These are phyloP conservation scores for Cladosporium sp. DNA, from an alignment of 2,329 filamentous ascomycete genomes.

Conservation along the genomic window DNA sequence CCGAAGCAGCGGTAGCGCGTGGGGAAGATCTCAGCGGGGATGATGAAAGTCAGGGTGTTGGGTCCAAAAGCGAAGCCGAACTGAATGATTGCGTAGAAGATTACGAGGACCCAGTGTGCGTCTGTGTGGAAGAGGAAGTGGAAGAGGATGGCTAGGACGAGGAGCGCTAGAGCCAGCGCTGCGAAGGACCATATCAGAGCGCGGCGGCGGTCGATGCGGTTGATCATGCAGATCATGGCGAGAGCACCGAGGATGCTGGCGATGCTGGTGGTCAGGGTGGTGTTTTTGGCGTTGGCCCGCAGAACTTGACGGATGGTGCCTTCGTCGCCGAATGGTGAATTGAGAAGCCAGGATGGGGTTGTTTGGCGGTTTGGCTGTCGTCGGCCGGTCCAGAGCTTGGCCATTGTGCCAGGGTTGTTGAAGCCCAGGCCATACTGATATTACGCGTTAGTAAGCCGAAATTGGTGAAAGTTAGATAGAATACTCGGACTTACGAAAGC, in stretches of 20 bases:
- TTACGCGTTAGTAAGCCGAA: not conserved
- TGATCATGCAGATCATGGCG: conserved; percentile 42
- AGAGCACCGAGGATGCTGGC: conserved; percentile 46
- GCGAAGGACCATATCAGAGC: conserved; percentile 49
- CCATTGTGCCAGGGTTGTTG: conserved; percentile 25
- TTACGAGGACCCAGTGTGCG: conserved; percentile 37
- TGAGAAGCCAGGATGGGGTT: conserved; percentile 23
- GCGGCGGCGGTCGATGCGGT: conserved; percentile 43
- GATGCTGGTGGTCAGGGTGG: conserved; percentile 29
- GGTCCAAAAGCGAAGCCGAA: conserved; percentile 52
- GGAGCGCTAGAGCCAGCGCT: conserved; percentile 44
- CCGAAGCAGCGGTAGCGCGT: conserved; percentile 56
- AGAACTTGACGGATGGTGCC: conserved; percentile 23
- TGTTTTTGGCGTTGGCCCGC: conserved; percentile 24
- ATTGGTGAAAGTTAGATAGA: too few relatives aligned
- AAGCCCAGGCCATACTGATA: conserved; percentile 25
- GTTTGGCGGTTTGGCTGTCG: conserved; percentile 11
- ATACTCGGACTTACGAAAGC: conserved; percentile 20
- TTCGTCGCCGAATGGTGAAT: conserved; percentile 16
- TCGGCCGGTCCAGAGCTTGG: conserved; percentile 25
- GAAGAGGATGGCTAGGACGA: conserved; percentile 46
- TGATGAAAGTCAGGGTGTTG: conserved; percentile 32
- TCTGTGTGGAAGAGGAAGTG: conserved; percentile 38
- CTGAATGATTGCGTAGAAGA: conserved; percentile 48
- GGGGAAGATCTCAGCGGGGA: conserved; percentile 59